These are phyloP conservation scores for Trichomonascaceae sp. DNA, from an alignment of 1,139 yeast species.

Conservation along the genomic window DNA sequence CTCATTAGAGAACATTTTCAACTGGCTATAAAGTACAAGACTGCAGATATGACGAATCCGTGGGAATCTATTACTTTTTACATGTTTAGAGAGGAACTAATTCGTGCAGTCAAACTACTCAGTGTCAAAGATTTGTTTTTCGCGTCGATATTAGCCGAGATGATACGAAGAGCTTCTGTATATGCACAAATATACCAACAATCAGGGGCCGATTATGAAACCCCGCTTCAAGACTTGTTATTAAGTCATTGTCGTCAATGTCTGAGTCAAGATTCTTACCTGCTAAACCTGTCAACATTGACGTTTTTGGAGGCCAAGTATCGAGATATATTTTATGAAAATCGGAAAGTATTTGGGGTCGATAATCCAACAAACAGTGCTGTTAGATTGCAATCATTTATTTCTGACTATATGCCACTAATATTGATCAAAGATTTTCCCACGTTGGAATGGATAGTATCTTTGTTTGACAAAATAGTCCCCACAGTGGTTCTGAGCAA, in stretches of 20 bases:
- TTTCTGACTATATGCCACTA: constrained; percentile 5
- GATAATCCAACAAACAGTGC: background rate
- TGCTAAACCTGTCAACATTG: background rate
- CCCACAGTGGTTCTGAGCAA: background rate
- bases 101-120: constrained; percentile 55
- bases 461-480: background rate
- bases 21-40: constrained; percentile 31
- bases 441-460: constrained; percentile 5
- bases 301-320: constrained; percentile 6
- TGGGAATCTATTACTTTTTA: constrained; percentile 64
- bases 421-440: background rate
- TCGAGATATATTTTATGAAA: background rate
- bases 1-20: constrained; percentile 41
- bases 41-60: constrained; percentile 36
- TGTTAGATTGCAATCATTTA: background rate
- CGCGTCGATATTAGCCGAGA: constrained; percentile 58
- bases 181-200: constrained; percentile 40
- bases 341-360: background rate
- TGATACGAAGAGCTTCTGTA: constrained; percentile 61
- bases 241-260: constrained; percentile 25
- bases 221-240: constrained; percentile 23
- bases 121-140: constrained; percentile 62
- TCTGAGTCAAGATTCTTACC: constrained; percentile 10
- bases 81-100: constrained; percentile 51
- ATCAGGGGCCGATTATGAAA: constrained; percentile 5